phyloP scores from a whole-genome alignment of 805 yeast genomes.

The Yarrowia sp. region DNA sequence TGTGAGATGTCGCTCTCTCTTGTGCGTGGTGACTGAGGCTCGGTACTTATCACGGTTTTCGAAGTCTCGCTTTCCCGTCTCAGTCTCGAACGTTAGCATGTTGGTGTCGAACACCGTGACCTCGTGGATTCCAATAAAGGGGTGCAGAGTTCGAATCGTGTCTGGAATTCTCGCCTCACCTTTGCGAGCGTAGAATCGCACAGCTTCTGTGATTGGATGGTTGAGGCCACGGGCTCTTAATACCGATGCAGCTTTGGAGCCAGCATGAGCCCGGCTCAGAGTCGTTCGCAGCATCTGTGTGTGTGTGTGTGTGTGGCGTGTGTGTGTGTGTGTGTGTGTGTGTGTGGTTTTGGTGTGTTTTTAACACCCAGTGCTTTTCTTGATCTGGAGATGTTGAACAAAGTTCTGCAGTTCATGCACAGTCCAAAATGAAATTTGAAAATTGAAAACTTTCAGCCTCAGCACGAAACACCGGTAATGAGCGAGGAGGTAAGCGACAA shows the following conservation, averaged over 20 bases:
- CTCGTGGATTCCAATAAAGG: constrained; percentile 15
- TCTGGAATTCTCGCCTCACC: neutral
- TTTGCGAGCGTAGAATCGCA: neutral
- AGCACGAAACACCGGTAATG: constrained; percentile 3
- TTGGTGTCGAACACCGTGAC: neutral
- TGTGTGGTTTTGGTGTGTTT: neutral
- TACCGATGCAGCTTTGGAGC: neutral
- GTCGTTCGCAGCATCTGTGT: constrained; percentile 23
- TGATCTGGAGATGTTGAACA: constrained; percentile 10
- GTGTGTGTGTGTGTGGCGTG: constrained; percentile 1
- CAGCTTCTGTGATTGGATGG: neutral
- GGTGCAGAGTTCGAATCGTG: constrained; percentile 7
- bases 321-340: neutral
- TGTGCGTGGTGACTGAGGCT: neutral
- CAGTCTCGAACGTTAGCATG: constrained; percentile 10
- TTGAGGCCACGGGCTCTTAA: neutral
- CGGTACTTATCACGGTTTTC: constrained; percentile 16
- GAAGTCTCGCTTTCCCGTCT: constrained; percentile 14
- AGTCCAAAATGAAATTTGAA: neutral
- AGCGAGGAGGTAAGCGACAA: constrained; percentile 10
- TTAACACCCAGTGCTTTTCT: too few species aligned
- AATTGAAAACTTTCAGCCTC: constrained; percentile 6
- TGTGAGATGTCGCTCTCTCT: neutral
- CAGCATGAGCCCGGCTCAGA: constrained; percentile 1
- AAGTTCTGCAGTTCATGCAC: constrained; percentile 20